Conservation (phyloP, 140 eudicot species). For the Oenanthe javanica region DNA sequence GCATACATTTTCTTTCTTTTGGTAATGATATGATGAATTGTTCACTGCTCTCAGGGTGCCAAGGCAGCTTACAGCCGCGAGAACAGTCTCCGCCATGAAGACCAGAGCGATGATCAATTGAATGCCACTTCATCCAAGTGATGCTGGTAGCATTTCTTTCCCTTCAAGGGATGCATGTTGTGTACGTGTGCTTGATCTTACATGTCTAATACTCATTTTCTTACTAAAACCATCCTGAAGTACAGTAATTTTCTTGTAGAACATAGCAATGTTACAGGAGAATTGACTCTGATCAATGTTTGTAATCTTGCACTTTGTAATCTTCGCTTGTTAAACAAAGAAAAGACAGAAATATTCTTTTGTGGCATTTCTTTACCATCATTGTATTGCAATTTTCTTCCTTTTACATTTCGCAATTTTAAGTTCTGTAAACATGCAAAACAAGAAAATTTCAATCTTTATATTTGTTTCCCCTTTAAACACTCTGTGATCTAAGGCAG, state of each 20-base stretch:
- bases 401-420: not conserved
- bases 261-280: not conserved
- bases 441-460: too few relatives aligned
- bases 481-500: too few relatives aligned
- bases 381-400: not conserved
- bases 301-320: not conserved
- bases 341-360: not conserved
- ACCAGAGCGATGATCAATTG: not conserved
- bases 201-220: not conserved
- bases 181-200: not conserved
- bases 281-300: not conserved
- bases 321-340: not conserved
- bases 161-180: not conserved
- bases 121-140: constrained; percentile 12
- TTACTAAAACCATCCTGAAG: not conserved
- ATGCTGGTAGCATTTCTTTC: not conserved
- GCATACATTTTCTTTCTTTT: not conserved
- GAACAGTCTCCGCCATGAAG: constrained; percentile 18
- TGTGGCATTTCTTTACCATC: not conserved
- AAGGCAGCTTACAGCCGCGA: constrained; percentile 30
- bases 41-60: constrained; percentile 28
- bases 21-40: not conserved
- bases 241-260: not conserved
- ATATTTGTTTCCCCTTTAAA: too few relatives aligned
- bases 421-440: not conserved